Base-by-base conservation (phyloP, 441 rosid species). In the Populus hybrid region DNA sequence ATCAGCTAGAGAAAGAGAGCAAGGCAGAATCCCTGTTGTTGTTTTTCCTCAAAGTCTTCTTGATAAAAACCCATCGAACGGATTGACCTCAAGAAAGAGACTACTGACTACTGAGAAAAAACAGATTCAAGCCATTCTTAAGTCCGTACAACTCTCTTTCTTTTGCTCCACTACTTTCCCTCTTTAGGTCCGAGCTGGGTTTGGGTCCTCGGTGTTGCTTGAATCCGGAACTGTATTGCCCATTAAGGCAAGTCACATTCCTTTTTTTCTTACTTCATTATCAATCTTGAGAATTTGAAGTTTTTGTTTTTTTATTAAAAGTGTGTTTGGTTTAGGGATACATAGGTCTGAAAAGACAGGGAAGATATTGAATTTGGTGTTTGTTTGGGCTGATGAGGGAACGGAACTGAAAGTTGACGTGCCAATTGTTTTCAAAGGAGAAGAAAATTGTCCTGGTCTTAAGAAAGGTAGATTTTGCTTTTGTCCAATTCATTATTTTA, bases 1-100 rank as follows among this genome's bases (percentile, higher is more conserved):
- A 70, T 81, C 98, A 10, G 77, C 84, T 54, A 84, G 88, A 20
- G 99, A 93, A 46, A 84, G 99, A 71, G 81, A 79, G 57, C 97
- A 89, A 80, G 98, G 99, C 8, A 89, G 93, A 76, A 90, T 95
- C 65, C 99, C 97, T 3, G 92, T 97, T 36, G 98, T 93, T n/a
- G 97, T 95, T 73, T 90, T 95, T 78, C 70, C 90, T 1, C 99
- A 88, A 70, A 57, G 79, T 63, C 81, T 93, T 42, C 90, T 91
- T 9, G 88, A 86, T 0, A 86, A 88, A 4, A 79, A 81, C 16
- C 85, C 90, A 21, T 32, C 66, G 24, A 77, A 80, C 59, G 81
- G 88, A 65, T 76, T 89, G 20, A 32, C 75, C 16, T 86, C 97
- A 32, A 87, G 94, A 88, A 95, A 93, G 75, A 89, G 84, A 71